Percentiles rank a stretch among this genome's conserved stretches.
phyloP scores from a whole-genome alignment of 73 alveolate species.

The Paramecium octaurelia region DNA sequence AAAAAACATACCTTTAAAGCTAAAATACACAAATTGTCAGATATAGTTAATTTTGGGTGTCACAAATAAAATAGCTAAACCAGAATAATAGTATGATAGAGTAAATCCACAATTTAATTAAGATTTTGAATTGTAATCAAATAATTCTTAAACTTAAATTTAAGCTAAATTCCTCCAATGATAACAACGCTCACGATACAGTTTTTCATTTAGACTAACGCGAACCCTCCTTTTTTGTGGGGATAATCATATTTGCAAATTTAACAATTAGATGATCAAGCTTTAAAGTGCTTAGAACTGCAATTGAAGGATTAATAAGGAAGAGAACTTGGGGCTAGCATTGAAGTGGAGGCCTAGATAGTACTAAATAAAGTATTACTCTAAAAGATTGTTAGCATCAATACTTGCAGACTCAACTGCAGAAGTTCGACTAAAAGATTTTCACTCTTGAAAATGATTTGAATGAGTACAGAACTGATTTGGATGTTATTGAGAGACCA shows the following conservation, averaged over 20 bases:
- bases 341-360: background rate
- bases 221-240: background rate
- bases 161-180: constrained; percentile 34
- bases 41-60: background rate
- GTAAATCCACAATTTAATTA: constrained; percentile 27
- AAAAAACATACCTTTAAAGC: background rate
- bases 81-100: constrained; percentile 1
- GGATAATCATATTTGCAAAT: background rate
- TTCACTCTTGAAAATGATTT: background rate
- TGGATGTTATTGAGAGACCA: background rate
- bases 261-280: background rate
- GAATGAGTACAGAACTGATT: background rate
- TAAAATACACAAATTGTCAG: background rate
- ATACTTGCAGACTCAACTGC: background rate
- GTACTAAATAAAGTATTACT: background rate
- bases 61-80: background rate
- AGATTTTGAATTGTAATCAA: constrained; percentile 49
- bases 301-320: background rate
- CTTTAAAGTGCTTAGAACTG: background rate
- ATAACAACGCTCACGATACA: background rate
- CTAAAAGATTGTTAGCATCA: background rate
- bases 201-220: background rate
- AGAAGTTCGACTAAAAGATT: background rate
- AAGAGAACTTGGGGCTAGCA: background rate
- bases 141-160: background rate